These are phyloP conservation scores for Amanita pseudoporphyria DNA, from an alignment of 768 basidiomycete genomes.

Conservation along the genomic window DNA sequence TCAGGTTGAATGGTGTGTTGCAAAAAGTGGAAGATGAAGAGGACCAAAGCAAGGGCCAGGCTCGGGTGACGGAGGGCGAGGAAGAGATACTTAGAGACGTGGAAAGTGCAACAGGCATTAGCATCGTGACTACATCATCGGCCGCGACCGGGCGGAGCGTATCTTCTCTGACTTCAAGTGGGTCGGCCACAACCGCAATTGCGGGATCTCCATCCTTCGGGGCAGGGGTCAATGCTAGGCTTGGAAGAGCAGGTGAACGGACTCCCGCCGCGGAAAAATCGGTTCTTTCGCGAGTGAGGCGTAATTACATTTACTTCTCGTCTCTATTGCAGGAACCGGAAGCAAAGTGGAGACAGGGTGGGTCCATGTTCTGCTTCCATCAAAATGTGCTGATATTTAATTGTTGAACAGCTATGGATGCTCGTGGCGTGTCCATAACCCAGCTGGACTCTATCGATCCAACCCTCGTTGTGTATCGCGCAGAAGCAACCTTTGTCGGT, in stretches of 20 bases:
- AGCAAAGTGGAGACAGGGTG: constrained; percentile 92
- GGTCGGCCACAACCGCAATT: constrained; percentile 2
- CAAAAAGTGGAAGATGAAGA: constrained; percentile 57
- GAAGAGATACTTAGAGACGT: constrained; percentile 67
- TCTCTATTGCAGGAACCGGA: constrained; percentile 95
- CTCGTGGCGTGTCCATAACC: constrained; percentile 85
- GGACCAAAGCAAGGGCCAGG: constrained; percentile 47
- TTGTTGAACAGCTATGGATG: constrained; percentile 50
- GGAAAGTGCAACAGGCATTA: constrained; percentile 58
- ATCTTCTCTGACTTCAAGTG: constrained; percentile 23
- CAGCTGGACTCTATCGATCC: constrained; percentile 97
- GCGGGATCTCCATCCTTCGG: background rate
- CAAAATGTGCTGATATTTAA: background rate
- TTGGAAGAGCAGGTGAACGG: constrained; percentile 32
- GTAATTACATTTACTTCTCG: constrained; percentile 98
- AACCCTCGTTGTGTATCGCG: constrained; percentile 90
- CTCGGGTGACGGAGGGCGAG: constrained; percentile 32
- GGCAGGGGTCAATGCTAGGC: background rate
- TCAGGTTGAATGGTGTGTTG: constrained; percentile 82
- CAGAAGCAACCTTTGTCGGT: constrained; percentile 96
- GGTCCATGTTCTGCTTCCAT: constrained; percentile 19
- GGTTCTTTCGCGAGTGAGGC: constrained; percentile 75
- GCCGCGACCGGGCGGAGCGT: constrained; percentile 39
- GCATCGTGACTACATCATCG: constrained; percentile 59
- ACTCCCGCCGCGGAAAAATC: constrained; percentile 66